These are phyloP conservation scores for Nannochloropsis salina DNA, from an alignment of 108 stramenopile genomes.

Conservation along the genomic window DNA sequence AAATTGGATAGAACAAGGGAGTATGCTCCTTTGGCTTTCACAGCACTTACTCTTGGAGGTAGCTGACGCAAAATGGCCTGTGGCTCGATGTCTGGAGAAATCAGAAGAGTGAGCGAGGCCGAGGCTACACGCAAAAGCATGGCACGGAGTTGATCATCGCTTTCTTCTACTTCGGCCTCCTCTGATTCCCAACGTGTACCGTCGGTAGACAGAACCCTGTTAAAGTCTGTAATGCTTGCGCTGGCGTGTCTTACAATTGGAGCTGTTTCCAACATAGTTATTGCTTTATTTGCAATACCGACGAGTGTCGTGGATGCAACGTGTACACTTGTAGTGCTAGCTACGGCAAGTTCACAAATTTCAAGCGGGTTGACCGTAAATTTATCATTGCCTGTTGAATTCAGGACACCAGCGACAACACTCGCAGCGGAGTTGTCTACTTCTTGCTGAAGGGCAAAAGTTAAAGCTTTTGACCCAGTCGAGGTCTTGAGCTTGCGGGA, in stretches of 20 bases:
- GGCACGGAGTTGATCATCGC: not conserved
- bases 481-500: not conserved
- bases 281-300: too few species aligned
- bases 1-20: not conserved
- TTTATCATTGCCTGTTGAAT: not conserved
- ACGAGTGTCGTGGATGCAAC: not conserved
- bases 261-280: not conserved
- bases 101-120: not conserved
- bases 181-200: not conserved
- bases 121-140: not conserved
- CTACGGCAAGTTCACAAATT: not conserved
- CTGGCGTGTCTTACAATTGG: not conserved
- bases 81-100: not conserved
- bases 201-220: not conserved
- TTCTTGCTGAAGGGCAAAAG: not conserved
- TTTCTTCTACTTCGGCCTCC: conserved; percentile 19
- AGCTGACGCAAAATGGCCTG: not conserved
- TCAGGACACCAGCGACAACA: not conserved
- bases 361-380: not conserved
- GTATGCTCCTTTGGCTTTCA: not conserved
- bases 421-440: too few species aligned
- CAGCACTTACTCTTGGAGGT: not conserved
- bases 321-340: not conserved
- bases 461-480: not conserved
- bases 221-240: not conserved